Evolutionary conservation across 495 filamentous ascomycete species (phyloP).

Genomic region (Cudoniella acicularis): DNA sequence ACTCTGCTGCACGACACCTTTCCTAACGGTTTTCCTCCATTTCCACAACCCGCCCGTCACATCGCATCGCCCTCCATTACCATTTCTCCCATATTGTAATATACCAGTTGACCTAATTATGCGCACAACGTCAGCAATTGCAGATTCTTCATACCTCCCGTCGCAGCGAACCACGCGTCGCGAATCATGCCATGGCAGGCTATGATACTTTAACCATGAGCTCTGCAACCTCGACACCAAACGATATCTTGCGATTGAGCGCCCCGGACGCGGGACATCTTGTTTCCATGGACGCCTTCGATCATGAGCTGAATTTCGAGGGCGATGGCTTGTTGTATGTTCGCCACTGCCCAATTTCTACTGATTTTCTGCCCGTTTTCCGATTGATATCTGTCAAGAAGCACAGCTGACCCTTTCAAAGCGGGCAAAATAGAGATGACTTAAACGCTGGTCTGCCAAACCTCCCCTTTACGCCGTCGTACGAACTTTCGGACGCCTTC

Average conservation of each 20-base stretch:
- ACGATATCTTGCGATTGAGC: constrained; percentile 22
- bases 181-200: constrained; percentile 11
- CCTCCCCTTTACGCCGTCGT: constrained; percentile 49
- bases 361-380: background rate
- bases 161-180: background rate
- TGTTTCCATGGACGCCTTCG: constrained; percentile 24
- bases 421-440: constrained; percentile 33
- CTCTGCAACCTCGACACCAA: constrained; percentile 8
- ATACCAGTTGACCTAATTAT: constrained; percentile 1
- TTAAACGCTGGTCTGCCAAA: constrained; percentile 39
- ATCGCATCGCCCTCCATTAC: background rate
- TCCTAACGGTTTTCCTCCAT: background rate
- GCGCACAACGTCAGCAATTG: constrained; percentile 2
- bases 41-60: background rate
- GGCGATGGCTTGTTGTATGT: constrained; percentile 20
- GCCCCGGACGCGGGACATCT: constrained; percentile 8
- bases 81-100: background rate
- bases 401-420: background rate
- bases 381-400: background rate
- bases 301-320: constrained; percentile 25
- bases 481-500: constrained; percentile 50
- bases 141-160: constrained; percentile 17
- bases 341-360: background rate
- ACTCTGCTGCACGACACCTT: background rate
- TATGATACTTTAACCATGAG: constrained; percentile 21